Evolutionary conservation across 257 asterid species (phyloP), one percentile per base, ranked within the genome.

Genomic region (Leonotis leonurus): DNA sequence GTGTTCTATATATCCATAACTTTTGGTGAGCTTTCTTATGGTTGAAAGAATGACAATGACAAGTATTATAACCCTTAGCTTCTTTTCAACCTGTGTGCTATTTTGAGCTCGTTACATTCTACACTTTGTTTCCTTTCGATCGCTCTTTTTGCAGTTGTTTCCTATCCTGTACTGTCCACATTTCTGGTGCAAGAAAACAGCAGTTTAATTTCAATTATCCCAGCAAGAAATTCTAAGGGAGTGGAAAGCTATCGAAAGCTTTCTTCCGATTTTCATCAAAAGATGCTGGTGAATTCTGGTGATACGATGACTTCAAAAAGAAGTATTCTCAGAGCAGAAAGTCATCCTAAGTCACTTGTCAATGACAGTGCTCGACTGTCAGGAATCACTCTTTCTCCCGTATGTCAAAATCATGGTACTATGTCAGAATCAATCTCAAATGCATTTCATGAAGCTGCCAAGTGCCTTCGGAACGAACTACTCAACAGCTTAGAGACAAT

Each of bases 391-490:
- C n/a, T n/a, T n/a, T n/a, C n/a, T n/a, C n/a, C n/a, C n/a, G n/a
- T n/a, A n/a, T n/a, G n/a, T n/a, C n/a, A n/a, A 35, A 11, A 3
- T 20, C 68, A 26, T n/a, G 45, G 62, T 43, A 18, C 30, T 30
- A 71, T 78, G 77, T 67, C 72, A 5, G 56, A 53, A 6, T 69
- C 77, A 2, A 72, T 77, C 57, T 80, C 78, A 4, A 65, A 73
- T 56, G 75, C 56, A n/a, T 72, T 83, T 30, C n/a, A 18, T 27
- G 43, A 66, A 62, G 83, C 80, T 8, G 85, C 78, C 2, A 69
- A 54, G 61, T 37, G 11, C 49, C 83, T 78, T 18, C 77, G 74
- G 22, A 66, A 54, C 6, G 75, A 76, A 30, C 72, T 83, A 12
- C 50, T 80, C 62, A 13, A 39, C 13, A 66, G 66, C 54, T 37